Base-by-base conservation (phyloP, 352 stramenopile genomes). In the Globisporangium middletonii region DNA sequence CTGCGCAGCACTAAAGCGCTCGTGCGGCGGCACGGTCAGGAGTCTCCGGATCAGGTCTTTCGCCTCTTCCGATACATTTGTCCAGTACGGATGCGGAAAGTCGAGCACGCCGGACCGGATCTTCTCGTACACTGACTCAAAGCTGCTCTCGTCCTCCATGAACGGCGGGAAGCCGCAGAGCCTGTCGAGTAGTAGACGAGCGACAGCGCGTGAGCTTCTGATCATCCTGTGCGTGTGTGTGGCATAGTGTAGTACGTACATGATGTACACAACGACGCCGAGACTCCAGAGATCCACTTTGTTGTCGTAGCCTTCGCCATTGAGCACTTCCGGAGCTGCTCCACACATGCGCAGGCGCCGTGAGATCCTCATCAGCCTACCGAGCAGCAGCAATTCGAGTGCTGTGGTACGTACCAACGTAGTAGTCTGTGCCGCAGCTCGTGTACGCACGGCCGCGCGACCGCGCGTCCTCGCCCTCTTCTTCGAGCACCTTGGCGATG, bases 261-360 rank as follows among this genome's bases (percentile, higher is more conserved):
- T 94, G 64, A 94, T 93, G 67, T 94, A 94, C 47, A 90, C 73
- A 16, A 94, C 85, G 53, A 94, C 83, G 28, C 85, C 85, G 42
- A 90, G 72, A 71, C 83, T 93, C 85, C 85, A 94, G 23, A 92
- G 47, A 54, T 94, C 83, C 53, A 94, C 83, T 67, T 92, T 93
- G 72, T 68, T 92, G 79, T 93, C 81, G 67, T 92, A 92, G 3
- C 85, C 81, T 67, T 93, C 79, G 62, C 80, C 83, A 44, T 91
- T 92, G 53, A 92, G 71, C 59, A 94, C 85, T 52, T 94, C 85
- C 2, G 85, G 83, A 12, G 85, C 85, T 75, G 48, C 48, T 12
- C 48, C 15, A 16, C 45, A 49, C 15, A 26, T 33, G 7, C 13
- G 7, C 48, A 42, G 6, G 13, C 4, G 27, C 30, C 3, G 9